Percentiles rank a stretch among this genome's conserved stretches.
Conservation (phyloP, 768 basidiomycete genomes). For the Tephrocybe sp. region DNA sequence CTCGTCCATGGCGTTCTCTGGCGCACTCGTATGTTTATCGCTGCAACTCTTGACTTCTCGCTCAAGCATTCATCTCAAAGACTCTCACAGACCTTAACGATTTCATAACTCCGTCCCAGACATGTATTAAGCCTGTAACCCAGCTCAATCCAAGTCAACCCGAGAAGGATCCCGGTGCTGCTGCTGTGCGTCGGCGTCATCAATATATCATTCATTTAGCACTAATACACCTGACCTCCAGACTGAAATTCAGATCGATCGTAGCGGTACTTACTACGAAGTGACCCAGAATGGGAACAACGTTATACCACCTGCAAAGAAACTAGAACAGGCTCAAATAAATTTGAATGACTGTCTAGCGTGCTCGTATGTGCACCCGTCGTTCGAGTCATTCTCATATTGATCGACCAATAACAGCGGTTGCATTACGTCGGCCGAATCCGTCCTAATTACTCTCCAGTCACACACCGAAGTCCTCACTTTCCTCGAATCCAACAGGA, state of each 20-base stretch:
- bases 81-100: slow-evolving; percentile 95
- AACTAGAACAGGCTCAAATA: slow-evolving; percentile 92
- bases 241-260: slow-evolving; percentile 93
- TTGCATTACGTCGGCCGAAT: slow-evolving; percentile 98
- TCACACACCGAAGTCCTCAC: slow-evolving; percentile 91
- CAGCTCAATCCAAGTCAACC: slow-evolving; percentile 31
- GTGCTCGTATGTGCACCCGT: slow-evolving; percentile 71
- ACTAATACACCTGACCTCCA: too few relatives aligned
- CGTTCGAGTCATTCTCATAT: not conserved
- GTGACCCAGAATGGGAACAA: slow-evolving; percentile 41
- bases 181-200: slow-evolving; percentile 29
- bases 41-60: not conserved
- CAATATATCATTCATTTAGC: too few relatives aligned
- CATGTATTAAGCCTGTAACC: slow-evolving; percentile 94
- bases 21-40: slow-evolving; percentile 64
- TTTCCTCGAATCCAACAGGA: slow-evolving; percentile 61
- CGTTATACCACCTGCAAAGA: slow-evolving; percentile 37
- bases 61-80: slow-evolving; percentile 34
- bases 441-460: slow-evolving; percentile 93
- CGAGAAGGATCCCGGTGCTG: slow-evolving; percentile 33
- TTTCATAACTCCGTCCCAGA: slow-evolving; percentile 94
- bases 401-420: slow-evolving; percentile 52
- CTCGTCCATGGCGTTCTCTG: slow-evolving; percentile 76
- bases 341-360: slow-evolving; percentile 97
- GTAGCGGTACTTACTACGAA: slow-evolving; percentile 86